Evolutionary conservation across 371 early-diverging fungal genomes (phyloP).

Genomic region (Mucor mucedo): DNA sequence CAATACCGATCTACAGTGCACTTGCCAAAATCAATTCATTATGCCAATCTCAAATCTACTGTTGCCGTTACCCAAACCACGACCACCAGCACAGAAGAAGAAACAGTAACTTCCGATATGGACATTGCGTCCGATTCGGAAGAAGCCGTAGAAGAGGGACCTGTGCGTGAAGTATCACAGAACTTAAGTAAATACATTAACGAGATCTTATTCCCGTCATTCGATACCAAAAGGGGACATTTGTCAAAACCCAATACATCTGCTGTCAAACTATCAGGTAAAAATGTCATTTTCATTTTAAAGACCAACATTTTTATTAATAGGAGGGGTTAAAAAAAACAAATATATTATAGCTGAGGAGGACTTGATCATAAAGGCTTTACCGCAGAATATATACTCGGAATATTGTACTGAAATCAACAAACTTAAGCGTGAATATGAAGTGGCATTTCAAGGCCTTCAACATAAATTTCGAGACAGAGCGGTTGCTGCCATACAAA

Average conservation of each 20-base stretch:
- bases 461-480: neutral
- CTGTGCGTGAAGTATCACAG: too few relatives aligned
- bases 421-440: neutral
- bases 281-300: too few relatives aligned
- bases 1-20: constrained; percentile 11
- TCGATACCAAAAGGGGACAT: too few relatives aligned
- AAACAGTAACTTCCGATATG: constrained; percentile 6
- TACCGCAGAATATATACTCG: neutral
- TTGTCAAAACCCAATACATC: too few relatives aligned
- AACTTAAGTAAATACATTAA: neutral
- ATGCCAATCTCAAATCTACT: neutral
- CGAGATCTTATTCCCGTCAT: neutral
- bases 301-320: too few relatives aligned
- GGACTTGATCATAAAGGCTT: neutral
- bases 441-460: neutral
- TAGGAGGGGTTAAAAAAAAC: too few relatives aligned
- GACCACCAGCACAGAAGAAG: neutral
- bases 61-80: neutral
- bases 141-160: neutral
- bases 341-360: neutral
- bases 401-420: neutral
- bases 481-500: neutral
- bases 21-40: constrained; percentile 10
- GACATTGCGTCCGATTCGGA: constrained; percentile 19
- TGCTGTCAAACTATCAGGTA: too few relatives aligned